A percentile compares a stretch with the other conserved stretches of the same genome.
phyloP scores from a whole-genome alignment of 768 basidiomycete species.

The Trametes coccinea region DNA sequence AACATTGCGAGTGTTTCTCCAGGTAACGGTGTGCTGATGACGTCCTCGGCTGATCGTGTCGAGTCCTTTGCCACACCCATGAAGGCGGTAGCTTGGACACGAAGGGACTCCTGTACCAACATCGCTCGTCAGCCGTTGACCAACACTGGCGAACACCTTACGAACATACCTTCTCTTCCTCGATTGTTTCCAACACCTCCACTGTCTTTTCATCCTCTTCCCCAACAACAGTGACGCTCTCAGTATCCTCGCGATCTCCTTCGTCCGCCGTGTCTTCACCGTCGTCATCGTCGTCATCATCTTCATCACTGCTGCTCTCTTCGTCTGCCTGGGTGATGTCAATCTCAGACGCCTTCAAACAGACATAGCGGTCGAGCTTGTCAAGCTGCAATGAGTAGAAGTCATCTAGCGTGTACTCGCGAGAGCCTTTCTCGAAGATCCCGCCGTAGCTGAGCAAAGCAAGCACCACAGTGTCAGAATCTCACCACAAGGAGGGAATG shows the following conservation, averaged over 20 bases:
- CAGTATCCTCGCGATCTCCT: conserved; percentile 33
- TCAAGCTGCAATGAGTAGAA: conserved; percentile 81
- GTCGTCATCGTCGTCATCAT: conserved; percentile 57
- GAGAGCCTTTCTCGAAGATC: conserved; percentile 78
- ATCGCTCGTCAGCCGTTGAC: neutral
- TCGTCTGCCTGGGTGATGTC: conserved; percentile 63
- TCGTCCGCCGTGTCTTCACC: conserved; percentile 45
- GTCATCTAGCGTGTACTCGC: conserved; percentile 89
- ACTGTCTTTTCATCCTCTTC: conserved; percentile 28
- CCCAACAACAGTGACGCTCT: conserved; percentile 28
- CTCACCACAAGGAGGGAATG: neutral
- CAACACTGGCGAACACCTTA: neutral
- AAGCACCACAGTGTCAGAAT: no score
- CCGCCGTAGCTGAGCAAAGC: conserved; percentile 69
- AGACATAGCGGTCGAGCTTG: conserved; percentile 77
- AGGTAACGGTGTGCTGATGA: conserved; percentile 75
- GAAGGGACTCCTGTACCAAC: conserved; percentile 38
- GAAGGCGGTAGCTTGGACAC: conserved; percentile 48
- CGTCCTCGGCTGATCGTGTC: conserved; percentile 65
- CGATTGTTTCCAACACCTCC: conserved; percentile 25
- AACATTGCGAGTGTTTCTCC: conserved; percentile 84
- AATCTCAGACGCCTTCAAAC: conserved; percentile 67
- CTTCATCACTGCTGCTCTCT: conserved; percentile 62
- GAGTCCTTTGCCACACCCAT: conserved; percentile 67
- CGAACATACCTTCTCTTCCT: conserved; percentile 27